Evolutionary conservation across 2,329 filamentous ascomycete genomes (phyloP).

Genomic region (Allantophomopsis lycopodina): DNA sequence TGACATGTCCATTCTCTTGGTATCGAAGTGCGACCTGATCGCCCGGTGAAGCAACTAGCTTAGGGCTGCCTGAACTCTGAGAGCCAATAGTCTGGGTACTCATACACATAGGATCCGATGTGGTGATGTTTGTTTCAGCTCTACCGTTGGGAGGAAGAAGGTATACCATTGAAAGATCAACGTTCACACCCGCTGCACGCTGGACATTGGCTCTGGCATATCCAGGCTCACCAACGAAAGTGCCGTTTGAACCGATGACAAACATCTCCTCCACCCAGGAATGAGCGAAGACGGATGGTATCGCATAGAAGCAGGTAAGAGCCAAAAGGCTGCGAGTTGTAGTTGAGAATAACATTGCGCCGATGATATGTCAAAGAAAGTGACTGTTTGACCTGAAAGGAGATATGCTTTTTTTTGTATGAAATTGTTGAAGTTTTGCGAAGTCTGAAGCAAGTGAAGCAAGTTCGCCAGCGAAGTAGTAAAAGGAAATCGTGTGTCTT

Average conservation of each 20-base stretch:
- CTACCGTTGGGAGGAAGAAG: conserved; percentile 42
- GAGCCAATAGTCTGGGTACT: conserved; percentile 40
- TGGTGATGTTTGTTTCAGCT: conserved; percentile 18
- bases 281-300: conserved; percentile 36
- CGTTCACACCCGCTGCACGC: conserved; percentile 44
- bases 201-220: conserved; percentile 60
- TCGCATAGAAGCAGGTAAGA: background rate
- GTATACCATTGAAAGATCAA: conserved; percentile 43
- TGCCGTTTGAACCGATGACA: conserved; percentile 59
- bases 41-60: conserved; percentile 34
- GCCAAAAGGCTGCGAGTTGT: background rate
- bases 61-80: conserved; percentile 7
- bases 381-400: too few species aligned
- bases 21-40: conserved; percentile 55
- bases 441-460: too few species aligned
- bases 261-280: conserved; percentile 72
- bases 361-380: too few species aligned
- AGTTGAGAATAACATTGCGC: too few species aligned
- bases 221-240: conserved; percentile 55
- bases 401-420: too few species aligned
- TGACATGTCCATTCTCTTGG: conserved; percentile 67
- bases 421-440: too few species aligned
- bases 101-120: conserved; percentile 47
- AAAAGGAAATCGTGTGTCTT: too few species aligned
- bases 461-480: too few species aligned